Percentiles rank a stretch among this genome's conserved stretches.
Conservation (phyloP, 805 yeast genomes). For the Pichia paraexigua region DNA sequence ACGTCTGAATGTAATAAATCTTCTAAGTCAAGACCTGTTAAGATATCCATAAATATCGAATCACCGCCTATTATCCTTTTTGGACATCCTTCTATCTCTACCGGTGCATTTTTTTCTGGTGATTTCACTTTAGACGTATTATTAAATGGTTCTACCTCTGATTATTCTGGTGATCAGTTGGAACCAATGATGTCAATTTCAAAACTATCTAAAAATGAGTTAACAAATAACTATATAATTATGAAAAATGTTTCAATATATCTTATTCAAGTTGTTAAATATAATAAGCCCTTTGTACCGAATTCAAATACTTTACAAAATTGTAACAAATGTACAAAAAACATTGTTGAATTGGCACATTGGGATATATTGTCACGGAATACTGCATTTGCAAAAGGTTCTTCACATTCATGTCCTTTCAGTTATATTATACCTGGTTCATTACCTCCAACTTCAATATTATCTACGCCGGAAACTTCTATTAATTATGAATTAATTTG, state of each 20-base stretch:
- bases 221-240: slow-evolving; percentile 35
- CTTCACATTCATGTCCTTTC: slow-evolving; percentile 81
- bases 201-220: slow-evolving; percentile 13
- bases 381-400: slow-evolving; percentile 51
- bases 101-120: slow-evolving; percentile 85
- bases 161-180: background rate
- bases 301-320: slow-evolving; percentile 38
- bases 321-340: slow-evolving; percentile 53
- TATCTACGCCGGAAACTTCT: slow-evolving; percentile 40
- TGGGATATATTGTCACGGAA: slow-evolving; percentile 76
- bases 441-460: slow-evolving; percentile 74
- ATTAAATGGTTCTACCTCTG: background rate
- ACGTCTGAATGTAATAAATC: slow-evolving; percentile 19
- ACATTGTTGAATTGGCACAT: slow-evolving; percentile 58
- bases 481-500: slow-evolving; percentile 77
- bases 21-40: slow-evolving; percentile 20
- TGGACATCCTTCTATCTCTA: slow-evolving; percentile 68
- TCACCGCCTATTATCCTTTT: slow-evolving; percentile 87
- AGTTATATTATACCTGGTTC: slow-evolving; percentile 84
- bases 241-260: slow-evolving; percentile 54
- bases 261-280: slow-evolving; percentile 63
- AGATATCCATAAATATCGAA: slow-evolving; percentile 59
- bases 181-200: slow-evolving; percentile 21
- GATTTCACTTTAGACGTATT: slow-evolving; percentile 51
- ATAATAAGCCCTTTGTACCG: slow-evolving; percentile 59